These are phyloP conservation scores for Aspergillus fructus DNA, from an alignment of 2,329 filamentous ascomycete genomes.

Conservation along the genomic window DNA sequence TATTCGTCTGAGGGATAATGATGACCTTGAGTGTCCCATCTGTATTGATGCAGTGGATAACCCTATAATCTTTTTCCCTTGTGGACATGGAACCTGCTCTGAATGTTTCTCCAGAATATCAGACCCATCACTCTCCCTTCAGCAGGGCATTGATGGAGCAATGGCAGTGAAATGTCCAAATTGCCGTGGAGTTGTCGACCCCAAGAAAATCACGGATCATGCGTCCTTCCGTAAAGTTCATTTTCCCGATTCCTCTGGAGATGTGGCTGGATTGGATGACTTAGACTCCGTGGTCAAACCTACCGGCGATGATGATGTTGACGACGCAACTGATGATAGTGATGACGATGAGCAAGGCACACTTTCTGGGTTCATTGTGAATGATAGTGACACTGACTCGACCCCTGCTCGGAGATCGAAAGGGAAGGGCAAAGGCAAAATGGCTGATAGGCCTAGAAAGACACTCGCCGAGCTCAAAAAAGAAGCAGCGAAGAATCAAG, in stretches of 20 bases:
- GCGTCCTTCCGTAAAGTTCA: constrained; percentile 71
- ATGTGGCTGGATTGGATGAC: constrained; percentile 19
- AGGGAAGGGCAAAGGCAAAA: constrained; percentile 45
- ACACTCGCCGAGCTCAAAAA: constrained; percentile 34
- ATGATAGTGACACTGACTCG: constrained; percentile 39
- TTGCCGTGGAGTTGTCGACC: constrained; percentile 68
- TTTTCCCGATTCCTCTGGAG: constrained; percentile 54
- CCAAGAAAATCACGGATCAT: constrained; percentile 71
- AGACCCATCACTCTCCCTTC: constrained; percentile 59
- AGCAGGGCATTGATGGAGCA: constrained; percentile 58
- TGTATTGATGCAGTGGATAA: constrained; percentile 76
- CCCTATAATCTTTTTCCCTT: constrained; percentile 76
- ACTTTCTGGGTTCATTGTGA: constrained; percentile 19
- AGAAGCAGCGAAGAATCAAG: constrained; percentile 60
- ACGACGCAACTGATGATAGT: constrained; percentile 35
- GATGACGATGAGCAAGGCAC: constrained; percentile 24
- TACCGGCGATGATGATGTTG: constrained; percentile 22
- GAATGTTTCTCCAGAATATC: constrained; percentile 72
- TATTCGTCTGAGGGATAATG: constrained; percentile 60
- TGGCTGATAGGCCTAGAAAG: constrained; percentile 48
- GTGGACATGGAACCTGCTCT: constrained; percentile 75
- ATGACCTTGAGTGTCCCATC: constrained; percentile 75
- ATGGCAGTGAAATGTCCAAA: constrained; percentile 67
- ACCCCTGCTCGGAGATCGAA: constrained; percentile 49
- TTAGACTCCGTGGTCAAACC: constrained; percentile 22